These are phyloP conservation scores for Kwoniella europaea DNA, from an alignment of 768 basidiomycete species.

Conservation along the genomic window DNA sequence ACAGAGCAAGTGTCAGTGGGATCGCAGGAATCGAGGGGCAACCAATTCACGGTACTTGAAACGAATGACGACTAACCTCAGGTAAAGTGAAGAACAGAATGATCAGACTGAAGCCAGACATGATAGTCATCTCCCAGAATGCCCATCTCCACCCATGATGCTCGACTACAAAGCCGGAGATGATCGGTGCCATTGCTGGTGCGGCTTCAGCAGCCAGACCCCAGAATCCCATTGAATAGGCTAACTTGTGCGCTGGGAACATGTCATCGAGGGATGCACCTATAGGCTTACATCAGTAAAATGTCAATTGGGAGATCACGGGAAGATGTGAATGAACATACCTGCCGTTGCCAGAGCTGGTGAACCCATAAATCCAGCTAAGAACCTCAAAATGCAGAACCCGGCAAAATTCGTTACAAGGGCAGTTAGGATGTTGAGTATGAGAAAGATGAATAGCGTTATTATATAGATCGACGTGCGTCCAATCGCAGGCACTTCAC, in stretches of 20 bases:
- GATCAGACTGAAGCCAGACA: constrained; percentile 33
- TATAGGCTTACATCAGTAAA: background rate
- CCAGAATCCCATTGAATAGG: constrained; percentile 44
- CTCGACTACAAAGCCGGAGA: constrained; percentile 38
- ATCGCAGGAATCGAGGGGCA: too few species aligned
- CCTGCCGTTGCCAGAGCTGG: constrained; percentile 47
- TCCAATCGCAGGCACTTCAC: constrained; percentile 44
- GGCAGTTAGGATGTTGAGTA: constrained; percentile 34
- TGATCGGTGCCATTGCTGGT: constrained; percentile 41
- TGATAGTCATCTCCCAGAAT: constrained; percentile 39
- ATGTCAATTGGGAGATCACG: background rate
- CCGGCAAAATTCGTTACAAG: constrained; percentile 38
- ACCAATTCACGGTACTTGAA: background rate
- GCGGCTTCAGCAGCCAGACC: constrained; percentile 40
- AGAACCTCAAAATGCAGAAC: constrained; percentile 37
- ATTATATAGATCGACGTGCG: constrained; percentile 40
- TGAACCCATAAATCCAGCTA: constrained; percentile 45
- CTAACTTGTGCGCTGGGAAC: constrained; percentile 32
- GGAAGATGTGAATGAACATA: background rate
- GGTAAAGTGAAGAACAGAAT: constrained; percentile 40
- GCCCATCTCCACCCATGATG: constrained; percentile 43
- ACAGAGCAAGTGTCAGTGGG: too few species aligned
- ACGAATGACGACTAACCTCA: constrained; percentile 22
- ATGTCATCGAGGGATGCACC: constrained; percentile 45
- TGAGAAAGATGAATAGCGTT: constrained; percentile 36